phyloP scores from a whole-genome alignment of 352 stramenopile species.

The Aphanomyces cochlioides region DNA sequence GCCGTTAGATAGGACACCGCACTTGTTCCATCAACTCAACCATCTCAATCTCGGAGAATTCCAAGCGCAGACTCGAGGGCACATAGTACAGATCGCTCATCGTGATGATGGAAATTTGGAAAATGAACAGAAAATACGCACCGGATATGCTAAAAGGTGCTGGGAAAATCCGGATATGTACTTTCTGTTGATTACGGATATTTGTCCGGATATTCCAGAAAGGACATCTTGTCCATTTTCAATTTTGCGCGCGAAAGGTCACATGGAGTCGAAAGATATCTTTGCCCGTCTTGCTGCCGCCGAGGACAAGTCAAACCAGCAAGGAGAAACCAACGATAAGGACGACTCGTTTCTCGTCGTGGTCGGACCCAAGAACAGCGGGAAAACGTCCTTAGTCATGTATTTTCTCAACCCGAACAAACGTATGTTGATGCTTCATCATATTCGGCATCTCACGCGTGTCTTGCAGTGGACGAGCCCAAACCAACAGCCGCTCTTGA shows the following conservation, averaged over 20 bases:
- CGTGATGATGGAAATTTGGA: neutral
- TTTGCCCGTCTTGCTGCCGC: slow-evolving; percentile 13
- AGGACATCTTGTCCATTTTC: no score
- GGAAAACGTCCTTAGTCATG: slow-evolving; percentile 78
- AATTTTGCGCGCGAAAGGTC: neutral
- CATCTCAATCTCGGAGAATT: slow-evolving; percentile 61
- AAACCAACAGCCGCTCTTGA: slow-evolving; percentile 90
- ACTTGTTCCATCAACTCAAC: slow-evolving; percentile 68
- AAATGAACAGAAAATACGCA: no score
- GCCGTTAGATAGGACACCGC: neutral
- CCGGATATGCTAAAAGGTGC: no score
- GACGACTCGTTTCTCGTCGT: slow-evolving; percentile 71
- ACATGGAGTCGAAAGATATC: slow-evolving; percentile 19
- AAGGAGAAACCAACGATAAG: slow-evolving; percentile 37
- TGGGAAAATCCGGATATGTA: no score
- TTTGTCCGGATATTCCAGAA: no score
- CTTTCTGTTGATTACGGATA: no score
- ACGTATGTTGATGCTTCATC: slow-evolving; percentile 28
- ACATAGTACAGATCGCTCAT: slow-evolving; percentile 30
- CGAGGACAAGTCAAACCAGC: slow-evolving; percentile 4
- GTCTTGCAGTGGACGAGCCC: slow-evolving; percentile 60
- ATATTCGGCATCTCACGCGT: neutral
- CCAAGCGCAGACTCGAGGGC: slow-evolving; percentile 54
- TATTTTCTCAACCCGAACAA: slow-evolving; percentile 65
- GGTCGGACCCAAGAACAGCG: slow-evolving; percentile 57